phyloP scores from a whole-genome alignment of 768 basidiomycete genomes.

The Phlebiopsis flavidoalba region DNA sequence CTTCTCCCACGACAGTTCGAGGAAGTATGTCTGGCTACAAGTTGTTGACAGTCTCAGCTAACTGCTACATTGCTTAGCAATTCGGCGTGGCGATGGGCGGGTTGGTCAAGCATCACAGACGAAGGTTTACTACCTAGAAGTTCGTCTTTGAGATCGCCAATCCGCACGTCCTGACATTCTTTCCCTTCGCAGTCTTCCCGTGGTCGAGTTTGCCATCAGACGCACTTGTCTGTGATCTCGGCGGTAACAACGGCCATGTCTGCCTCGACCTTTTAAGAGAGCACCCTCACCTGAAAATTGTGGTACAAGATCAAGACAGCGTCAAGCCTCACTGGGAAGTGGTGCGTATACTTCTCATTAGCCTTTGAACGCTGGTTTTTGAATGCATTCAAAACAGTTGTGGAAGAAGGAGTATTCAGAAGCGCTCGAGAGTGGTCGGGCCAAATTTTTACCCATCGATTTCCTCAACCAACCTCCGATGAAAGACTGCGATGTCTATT shows the following conservation, averaged over 20 bases:
- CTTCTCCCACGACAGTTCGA: too few species aligned
- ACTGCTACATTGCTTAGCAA: not conserved
- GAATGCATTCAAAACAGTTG: not conserved
- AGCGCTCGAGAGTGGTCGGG: slow-evolving; percentile 19
- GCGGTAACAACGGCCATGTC: slow-evolving; percentile 30
- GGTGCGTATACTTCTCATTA: not conserved
- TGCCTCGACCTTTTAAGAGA: slow-evolving; percentile 24
- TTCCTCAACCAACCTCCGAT: slow-evolving; percentile 27
- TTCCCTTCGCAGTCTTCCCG: slow-evolving; percentile 22
- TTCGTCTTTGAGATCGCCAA: not conserved
- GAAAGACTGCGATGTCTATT: slow-evolving; percentile 27
- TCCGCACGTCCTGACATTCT: too few species aligned
- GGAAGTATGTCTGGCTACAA: too few species aligned
- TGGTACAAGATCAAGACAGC: slow-evolving; percentile 26
- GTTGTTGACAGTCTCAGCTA: too few species aligned
- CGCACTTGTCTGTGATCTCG: slow-evolving; percentile 29
- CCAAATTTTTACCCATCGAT: slow-evolving; percentile 24
- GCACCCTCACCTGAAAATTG: slow-evolving; percentile 25
- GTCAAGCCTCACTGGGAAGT: not conserved
- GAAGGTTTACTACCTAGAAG: not conserved
- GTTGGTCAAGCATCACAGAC: not conserved
- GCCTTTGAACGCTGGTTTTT: too few species aligned
- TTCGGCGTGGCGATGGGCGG: slow-evolving; percentile 1
- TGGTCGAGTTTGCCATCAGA: slow-evolving; percentile 20
- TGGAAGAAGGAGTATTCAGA: slow-evolving; percentile 14